Percentiles rank a stretch among this genome's conserved stretches.
phyloP scores from a whole-genome alignment of 2,329 filamentous ascomycete genomes.

The Ceratocystis alfenasii region DNA sequence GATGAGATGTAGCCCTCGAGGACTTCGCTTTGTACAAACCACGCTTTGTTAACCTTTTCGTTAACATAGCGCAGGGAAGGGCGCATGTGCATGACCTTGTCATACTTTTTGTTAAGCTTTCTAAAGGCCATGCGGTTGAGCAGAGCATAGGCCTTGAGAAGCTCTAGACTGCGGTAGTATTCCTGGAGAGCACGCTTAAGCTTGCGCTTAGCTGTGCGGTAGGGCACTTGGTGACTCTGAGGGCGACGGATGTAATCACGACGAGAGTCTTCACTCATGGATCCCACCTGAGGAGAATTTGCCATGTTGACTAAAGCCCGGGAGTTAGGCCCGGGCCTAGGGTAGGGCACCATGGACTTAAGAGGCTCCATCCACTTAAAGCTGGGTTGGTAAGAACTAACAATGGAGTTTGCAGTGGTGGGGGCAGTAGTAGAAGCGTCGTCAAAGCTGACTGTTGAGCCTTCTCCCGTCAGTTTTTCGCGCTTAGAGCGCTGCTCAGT shows the following conservation, averaged over 20 bases:
- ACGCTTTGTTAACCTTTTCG: constrained; percentile 79
- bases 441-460: constrained; percentile 22
- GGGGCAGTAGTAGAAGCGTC: not conserved
- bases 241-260: constrained; percentile 43
- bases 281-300: constrained; percentile 36
- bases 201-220: constrained; percentile 79
- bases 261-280: constrained; percentile 28
- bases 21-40: constrained; percentile 82
- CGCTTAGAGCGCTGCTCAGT: constrained; percentile 33
- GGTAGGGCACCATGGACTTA: constrained; percentile 30
- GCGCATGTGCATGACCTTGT: constrained; percentile 73
- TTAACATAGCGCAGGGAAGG: constrained; percentile 73
- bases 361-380: constrained; percentile 41
- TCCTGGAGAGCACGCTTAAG: constrained; percentile 84
- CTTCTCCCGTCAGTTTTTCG: constrained; percentile 23
- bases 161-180: constrained; percentile 81
- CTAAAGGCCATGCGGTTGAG: constrained; percentile 88
- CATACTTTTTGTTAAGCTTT: constrained; percentile 98
- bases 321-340: constrained; percentile 47
- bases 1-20: constrained; percentile 67
- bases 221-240: constrained; percentile 51
- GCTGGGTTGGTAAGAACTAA: not conserved
- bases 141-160: constrained; percentile 82
- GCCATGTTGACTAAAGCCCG: constrained; percentile 46
- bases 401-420: not conserved